A percentile compares a stretch with the other conserved stretches of the same genome.
phyloP scores from a whole-genome alignment of 306 rosid genomes.

The Cucurbita moschata region DNA sequence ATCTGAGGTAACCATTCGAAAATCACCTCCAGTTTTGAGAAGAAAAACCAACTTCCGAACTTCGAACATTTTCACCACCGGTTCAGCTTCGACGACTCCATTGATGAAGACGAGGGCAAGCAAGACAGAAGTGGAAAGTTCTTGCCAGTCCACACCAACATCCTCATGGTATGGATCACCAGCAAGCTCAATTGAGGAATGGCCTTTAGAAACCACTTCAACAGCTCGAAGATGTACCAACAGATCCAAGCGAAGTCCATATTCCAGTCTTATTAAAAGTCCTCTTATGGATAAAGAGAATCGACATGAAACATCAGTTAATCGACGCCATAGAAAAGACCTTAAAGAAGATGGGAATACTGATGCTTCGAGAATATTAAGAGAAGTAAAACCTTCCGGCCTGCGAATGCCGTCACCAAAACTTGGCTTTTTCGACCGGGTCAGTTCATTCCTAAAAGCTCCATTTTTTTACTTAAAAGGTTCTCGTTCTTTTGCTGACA shows the following conservation, averaged over 20 bases:
- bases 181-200: conserved; percentile 15
- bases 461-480: no score
- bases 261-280: neutral
- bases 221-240: neutral
- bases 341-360: neutral
- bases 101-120: neutral
- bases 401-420: conserved; percentile 40
- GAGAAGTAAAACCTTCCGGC: conserved; percentile 25
- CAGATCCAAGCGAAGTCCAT: neutral
- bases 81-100: conserved; percentile 8
- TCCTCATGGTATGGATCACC: conserved; percentile 17
- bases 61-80: neutral
- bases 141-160: conserved; percentile 9
- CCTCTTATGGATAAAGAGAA: neutral
- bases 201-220: conserved; percentile 18
- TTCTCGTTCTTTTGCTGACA: neutral
- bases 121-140: conserved; percentile 6
- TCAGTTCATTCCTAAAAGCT: conserved; percentile 1
- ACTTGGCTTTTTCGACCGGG: conserved; percentile 38
- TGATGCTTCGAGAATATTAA: conserved; percentile 8
- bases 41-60: neutral
- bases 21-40: conserved; percentile 4
- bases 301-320: neutral
- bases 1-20: neutral
- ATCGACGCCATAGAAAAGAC: neutral